A percentile compares a stretch with the other conserved stretches of the same genome.
Conservation (phyloP, 768 basidiomycete genomes). For the Leccinum subtestaceum region DNA sequence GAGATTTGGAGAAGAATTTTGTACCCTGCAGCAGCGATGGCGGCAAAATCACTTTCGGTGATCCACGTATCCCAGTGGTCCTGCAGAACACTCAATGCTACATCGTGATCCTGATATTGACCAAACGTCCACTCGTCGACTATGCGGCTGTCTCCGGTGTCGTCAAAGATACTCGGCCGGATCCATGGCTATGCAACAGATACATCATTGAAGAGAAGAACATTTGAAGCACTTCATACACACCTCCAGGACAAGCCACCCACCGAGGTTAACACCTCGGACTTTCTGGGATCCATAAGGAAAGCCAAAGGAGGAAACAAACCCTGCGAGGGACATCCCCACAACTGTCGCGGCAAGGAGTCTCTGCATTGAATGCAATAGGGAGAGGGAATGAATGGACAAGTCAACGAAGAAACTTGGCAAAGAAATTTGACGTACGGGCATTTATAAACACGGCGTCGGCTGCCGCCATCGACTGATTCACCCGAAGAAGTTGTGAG, state of each 20-base stretch:
- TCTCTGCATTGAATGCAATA: constrained; percentile 30
- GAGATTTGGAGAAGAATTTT: constrained; percentile 3
- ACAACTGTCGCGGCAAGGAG: constrained; percentile 22
- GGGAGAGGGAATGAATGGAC: constrained; percentile 47
- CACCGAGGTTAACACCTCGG: constrained; percentile 81
- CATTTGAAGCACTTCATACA: constrained; percentile 6
- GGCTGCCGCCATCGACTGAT: not conserved
- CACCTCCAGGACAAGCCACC: constrained; percentile 57
- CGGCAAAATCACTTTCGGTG: constrained; percentile 73
- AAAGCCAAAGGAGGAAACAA: constrained; percentile 48
- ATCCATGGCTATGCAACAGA: constrained; percentile 67
- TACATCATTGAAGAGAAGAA: constrained; percentile 32
- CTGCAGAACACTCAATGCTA: constrained; percentile 50
- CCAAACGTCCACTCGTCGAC: constrained; percentile 82
- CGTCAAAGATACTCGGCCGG: constrained; percentile 69
- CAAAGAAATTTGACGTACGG: not conserved
- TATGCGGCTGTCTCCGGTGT: constrained; percentile 49
- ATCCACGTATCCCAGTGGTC: constrained; percentile 85
- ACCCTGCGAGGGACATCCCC: constrained; percentile 27
- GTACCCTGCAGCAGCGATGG: constrained; percentile 74
- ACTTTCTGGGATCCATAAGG: constrained; percentile 73
- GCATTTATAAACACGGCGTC: constrained; percentile 20
- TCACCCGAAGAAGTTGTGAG: not conserved
- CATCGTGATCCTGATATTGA: constrained; percentile 50
- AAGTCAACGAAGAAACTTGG: not conserved